phyloP scores from a whole-genome alignment of 2,329 filamentous ascomycete genomes.

The Shiraia sp. region DNA sequence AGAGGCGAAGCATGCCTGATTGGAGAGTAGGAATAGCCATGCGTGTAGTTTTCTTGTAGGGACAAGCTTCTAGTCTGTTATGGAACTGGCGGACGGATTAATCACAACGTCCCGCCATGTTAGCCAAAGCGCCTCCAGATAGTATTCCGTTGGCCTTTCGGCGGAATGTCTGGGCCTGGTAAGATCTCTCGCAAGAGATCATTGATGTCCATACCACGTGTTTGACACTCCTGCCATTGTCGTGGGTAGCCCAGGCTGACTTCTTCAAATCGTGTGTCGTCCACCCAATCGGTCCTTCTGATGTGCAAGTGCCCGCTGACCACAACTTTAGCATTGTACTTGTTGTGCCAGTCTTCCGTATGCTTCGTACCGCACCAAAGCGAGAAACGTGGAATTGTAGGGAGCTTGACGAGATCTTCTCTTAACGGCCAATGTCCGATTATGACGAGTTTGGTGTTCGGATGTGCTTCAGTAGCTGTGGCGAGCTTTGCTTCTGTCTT shows the following conservation, averaged over 20 bases:
- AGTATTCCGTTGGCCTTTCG: constrained; percentile 20
- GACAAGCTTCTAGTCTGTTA: no score
- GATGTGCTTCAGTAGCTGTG: constrained; percentile 31
- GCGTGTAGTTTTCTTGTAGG: not conserved
- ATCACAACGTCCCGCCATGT: constrained; percentile 1
- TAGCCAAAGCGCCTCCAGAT: constrained; percentile 36
- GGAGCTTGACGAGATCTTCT: constrained; percentile 50
- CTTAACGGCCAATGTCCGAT: constrained; percentile 54
- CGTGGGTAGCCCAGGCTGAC: constrained; percentile 52
- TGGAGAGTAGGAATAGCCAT: constrained; percentile 10
- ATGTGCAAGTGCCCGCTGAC: constrained; percentile 54
- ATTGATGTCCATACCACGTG: constrained; percentile 50
- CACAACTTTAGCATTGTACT: constrained; percentile 52
- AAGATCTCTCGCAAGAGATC: constrained; percentile 52
- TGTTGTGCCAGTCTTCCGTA: constrained; percentile 52
- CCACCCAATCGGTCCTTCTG: constrained; percentile 52
- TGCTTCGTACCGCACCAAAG: constrained; percentile 54
- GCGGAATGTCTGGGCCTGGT: constrained; percentile 45
- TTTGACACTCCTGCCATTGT: constrained; percentile 51
- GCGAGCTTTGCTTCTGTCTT: constrained; percentile 48
- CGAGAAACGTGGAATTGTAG: constrained; percentile 48
- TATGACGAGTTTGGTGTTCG: constrained; percentile 46
- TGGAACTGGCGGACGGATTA: not conserved
- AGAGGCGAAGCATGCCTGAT: constrained; percentile 3
- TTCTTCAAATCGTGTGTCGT: constrained; percentile 53